Evolutionary conservation across 78 protist genomes (phyloP), one percentile per base, ranked within the genome.

Genomic region (Cavenderia fasciculata): DNA sequence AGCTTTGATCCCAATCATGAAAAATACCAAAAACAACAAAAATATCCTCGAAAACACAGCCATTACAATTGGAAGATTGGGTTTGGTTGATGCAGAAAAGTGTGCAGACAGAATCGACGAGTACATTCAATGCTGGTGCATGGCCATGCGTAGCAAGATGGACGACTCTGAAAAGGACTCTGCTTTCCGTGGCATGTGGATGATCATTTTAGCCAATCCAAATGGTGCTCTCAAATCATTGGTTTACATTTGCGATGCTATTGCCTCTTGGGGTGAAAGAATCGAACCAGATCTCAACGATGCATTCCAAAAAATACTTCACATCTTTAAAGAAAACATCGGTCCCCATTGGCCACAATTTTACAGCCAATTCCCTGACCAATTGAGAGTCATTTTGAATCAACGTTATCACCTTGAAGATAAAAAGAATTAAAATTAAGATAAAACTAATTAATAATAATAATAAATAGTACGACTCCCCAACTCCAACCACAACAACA

Each of bases 111-210:
- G 2, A 2, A 33, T 92, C 4, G 85, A 61, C 6, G 63, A 59
- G 18, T 43, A 69, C 44, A 63, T 84, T 56, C 86, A 84, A 49
- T 47, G 63, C 56, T 94, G 96, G 96, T 93, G 94, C 57, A 23
- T 29, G 66, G 44, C 86, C 41, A 85, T 95, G 31, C 47, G 93
- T 31, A 27, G 52, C 21, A 95, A 95, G 65, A 44, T 87, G 14
- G 95, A 95, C 61, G 95, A 90, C 61, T 8, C 49, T 1, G 97
- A 95, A 56, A 95, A 95, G 94, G 97, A 95, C 62, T 75, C 89
- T 31, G 95, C 97, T 1, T 96, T 92, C 66, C n/a, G 71, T 21
- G 97, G 97, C 36, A 62, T 95, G 72, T 59, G 77, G 88, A 23
- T 68, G 36, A 49, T 92, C 69, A 47, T 86, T 31, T 31, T 27